Conservation (phyloP, 192 early-diverging fungal genomes). For the Linnemannia hyalina region DNA sequence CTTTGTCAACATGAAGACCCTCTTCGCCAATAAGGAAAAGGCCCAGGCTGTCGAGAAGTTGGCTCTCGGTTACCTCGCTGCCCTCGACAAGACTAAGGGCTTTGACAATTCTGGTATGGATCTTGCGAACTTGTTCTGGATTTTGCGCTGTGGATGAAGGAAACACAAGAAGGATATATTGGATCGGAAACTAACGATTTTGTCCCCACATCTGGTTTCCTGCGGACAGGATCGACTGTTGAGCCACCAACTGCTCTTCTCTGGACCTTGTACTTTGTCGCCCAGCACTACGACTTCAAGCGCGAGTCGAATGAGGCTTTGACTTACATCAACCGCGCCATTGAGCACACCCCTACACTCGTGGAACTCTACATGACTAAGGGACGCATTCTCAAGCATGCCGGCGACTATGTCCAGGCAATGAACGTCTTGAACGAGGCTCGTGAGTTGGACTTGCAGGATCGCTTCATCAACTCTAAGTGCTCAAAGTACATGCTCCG, state of each 20-base stretch:
- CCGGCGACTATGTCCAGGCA: conserved; percentile 79
- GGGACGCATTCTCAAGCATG: conserved; percentile 95
- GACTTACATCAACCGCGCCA: conserved; percentile 83
- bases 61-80: conserved; percentile 72
- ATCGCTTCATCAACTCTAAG: conserved; percentile 96
- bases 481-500: conserved; percentile 95
- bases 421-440: conserved; percentile 86
- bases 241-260: conserved; percentile 85
- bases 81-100: conserved; percentile 60
- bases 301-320: conserved; percentile 79
- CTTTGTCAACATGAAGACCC: conserved; percentile 84
- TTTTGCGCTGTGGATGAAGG: no score
- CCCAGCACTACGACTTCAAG: conserved; percentile 89
- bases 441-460: conserved; percentile 91
- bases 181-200: no score
- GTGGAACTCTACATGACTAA: conserved; percentile 95
- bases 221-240: conserved; percentile 56
- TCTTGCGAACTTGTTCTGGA: not conserved
- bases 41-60: conserved; percentile 74
- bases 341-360: conserved; percentile 88
- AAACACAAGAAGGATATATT: no score
- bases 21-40: conserved; percentile 78
- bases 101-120: conserved; percentile 58
- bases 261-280: conserved; percentile 94
- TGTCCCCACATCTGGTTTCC: not conserved